Base-by-base conservation (phyloP, 1,284 basidiomycete species). In the Cryptococcus sp. region DNA sequence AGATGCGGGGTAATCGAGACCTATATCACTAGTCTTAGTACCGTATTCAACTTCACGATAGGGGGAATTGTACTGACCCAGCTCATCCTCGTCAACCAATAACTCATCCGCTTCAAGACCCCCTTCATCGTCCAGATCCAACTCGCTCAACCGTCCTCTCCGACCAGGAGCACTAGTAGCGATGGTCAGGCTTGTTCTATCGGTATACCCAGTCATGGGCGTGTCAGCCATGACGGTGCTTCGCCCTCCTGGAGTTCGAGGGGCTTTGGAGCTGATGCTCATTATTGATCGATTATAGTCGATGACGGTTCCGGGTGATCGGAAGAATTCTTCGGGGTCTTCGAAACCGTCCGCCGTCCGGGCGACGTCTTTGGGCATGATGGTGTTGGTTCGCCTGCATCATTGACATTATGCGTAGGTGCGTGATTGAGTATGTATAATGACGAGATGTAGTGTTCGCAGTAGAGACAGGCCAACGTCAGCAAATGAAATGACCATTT, bases 261-360 rank as follows among this genome's bases (percentile, higher is more conserved):
- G 25, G 16, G 53, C 30, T 16, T 23, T 20, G 22, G n/a, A n/a
- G 39, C 10, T 39, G 23, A 39, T 17, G 27, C n/a, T 53, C 42
- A 16, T 40, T 19, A 55, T 27, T 3, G 57, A 41, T 35, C 51
- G 39, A 40, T 47, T 49, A 1, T 19, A 10, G 35, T 55, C 56
- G 48, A 50, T 53, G 42, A 45, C 52, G 4, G 43, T 51, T 30
- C 47, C 50, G 3, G 74, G 70, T 10, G 72, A 73, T 50, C 82
- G 80, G 63, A 93, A 85, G 68, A 92, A 82, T 64, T 86, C 84
- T 56, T 86, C 85, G 68, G 91, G 88, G 13, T 86, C 86, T 76
- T 94, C 91, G 73, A 90, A 91, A 11, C 91, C 93, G 70, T 92
- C 89, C 16, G 87, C 87, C 65, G 86, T 86, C 62, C 85, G 84